These are phyloP conservation scores for Mortierella alpina DNA, from an alignment of 192 early-diverging fungal genomes.

Conservation along the genomic window DNA sequence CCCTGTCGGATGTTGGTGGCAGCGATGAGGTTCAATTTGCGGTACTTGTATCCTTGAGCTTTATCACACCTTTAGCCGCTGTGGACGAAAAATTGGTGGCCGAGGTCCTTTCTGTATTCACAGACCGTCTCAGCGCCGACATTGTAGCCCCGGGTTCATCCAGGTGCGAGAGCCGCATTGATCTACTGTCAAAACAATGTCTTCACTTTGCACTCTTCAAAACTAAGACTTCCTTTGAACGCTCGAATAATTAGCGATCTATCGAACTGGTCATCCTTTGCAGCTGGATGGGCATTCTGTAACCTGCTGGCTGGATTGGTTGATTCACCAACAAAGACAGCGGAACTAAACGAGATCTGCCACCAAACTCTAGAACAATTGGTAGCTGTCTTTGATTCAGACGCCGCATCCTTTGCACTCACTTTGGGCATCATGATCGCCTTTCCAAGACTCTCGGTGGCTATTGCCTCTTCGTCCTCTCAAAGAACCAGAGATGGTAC, in stretches of 20 bases:
- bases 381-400: conserved; percentile 18
- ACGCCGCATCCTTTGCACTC: conserved; percentile 20
- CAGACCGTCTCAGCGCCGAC: conserved; percentile 24
- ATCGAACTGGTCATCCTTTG: conserved; percentile 53
- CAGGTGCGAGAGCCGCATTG: background rate
- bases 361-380: conserved; percentile 38
- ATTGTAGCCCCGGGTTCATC: conserved; percentile 7
- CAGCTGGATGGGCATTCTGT: conserved; percentile 53
- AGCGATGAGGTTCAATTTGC: conserved; percentile 61
- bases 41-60: conserved; percentile 47
- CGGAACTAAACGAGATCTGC: conserved; percentile 36
- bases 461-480: conserved; percentile 21
- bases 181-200: background rate
- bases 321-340: conserved; percentile 50
- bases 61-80: conserved; percentile 44
- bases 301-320: conserved; percentile 46
- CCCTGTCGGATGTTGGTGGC: conserved; percentile 31
- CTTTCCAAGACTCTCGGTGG: conserved; percentile 39
- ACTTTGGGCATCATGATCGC: conserved; percentile 49
- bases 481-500: background rate
- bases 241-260: conserved; percentile 18
- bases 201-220: too few species aligned
- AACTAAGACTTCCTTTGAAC: background rate
- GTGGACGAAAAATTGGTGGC: conserved; percentile 55
- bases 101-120: conserved; percentile 36